These are phyloP conservation scores for Aspergillus cristatus DNA, from an alignment of 495 filamentous ascomycete genomes.

Conservation along the genomic window DNA sequence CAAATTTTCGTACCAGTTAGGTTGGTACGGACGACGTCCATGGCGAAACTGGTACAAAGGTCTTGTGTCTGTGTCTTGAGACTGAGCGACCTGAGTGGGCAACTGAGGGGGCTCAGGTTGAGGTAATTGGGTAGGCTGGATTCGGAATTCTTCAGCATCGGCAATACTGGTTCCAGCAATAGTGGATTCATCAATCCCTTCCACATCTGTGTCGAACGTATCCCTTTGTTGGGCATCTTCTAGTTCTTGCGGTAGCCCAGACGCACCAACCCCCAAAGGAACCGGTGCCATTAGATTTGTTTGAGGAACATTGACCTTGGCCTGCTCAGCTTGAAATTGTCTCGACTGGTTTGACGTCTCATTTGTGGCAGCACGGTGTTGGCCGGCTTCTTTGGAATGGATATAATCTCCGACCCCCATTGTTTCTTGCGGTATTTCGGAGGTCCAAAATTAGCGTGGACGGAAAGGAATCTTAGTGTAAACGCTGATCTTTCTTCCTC, in stretches of 20 bases:
- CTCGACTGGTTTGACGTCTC: slow-evolving; percentile 20
- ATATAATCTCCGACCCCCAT: slow-evolving; percentile 41
- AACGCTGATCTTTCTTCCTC: background rate
- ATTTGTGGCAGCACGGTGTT: slow-evolving; percentile 19
- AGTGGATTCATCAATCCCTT: slow-evolving; percentile 39
- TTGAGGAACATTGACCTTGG: slow-evolving; percentile 24
- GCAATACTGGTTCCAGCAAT: slow-evolving; percentile 33
- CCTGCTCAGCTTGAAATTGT: slow-evolving; percentile 28
- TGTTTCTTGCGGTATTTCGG: slow-evolving; percentile 2
- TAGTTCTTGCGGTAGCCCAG: slow-evolving; percentile 7
- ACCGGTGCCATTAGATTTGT: slow-evolving; percentile 14
- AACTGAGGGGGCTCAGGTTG: background rate
- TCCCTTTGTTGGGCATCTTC: slow-evolving; percentile 18
- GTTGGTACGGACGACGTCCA: slow-evolving; percentile 15
- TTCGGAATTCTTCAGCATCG: slow-evolving; percentile 20
- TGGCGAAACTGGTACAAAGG: slow-evolving; percentile 22
- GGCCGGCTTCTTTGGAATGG: slow-evolving; percentile 31
- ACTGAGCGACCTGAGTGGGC: background rate
- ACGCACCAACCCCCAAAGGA: slow-evolving; percentile 4
- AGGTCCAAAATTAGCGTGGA: background rate
- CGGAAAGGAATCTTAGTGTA: background rate
- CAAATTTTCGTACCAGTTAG: slow-evolving; percentile 29
- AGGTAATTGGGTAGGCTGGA: slow-evolving; percentile 17
- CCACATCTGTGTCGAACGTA: slow-evolving; percentile 39
- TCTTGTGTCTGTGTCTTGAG: slow-evolving; percentile 9